Percentiles rank a stretch among this genome's conserved stretches.
phyloP scores from a whole-genome alignment of 352 stramenopile genomes.

The Plasmopara halstedii region DNA sequence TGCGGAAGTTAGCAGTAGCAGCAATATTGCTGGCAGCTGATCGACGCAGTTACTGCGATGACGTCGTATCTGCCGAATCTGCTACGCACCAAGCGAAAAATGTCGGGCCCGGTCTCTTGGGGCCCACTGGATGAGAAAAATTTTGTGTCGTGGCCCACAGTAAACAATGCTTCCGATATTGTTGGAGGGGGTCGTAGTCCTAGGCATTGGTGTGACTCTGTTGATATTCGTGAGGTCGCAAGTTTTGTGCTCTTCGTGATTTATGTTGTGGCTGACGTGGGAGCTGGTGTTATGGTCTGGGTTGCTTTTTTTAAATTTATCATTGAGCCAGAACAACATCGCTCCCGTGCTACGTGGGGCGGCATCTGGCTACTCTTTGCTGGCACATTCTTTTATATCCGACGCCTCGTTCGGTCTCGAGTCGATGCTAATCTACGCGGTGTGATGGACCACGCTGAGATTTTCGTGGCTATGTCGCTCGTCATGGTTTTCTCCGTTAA shows the following conservation, averaged over 20 bases:
- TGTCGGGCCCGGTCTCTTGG: slow-evolving; percentile 40
- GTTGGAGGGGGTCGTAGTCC: slow-evolving; percentile 14
- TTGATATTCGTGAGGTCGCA: slow-evolving; percentile 37
- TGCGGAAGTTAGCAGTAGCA: too few relatives aligned
- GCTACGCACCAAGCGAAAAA: slow-evolving; percentile 49
- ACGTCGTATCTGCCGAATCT: slow-evolving; percentile 30
- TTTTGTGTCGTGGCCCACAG: slow-evolving; percentile 8
- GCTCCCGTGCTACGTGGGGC: slow-evolving; percentile 37
- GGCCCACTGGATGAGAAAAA: slow-evolving; percentile 27
- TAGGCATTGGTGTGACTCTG: slow-evolving; percentile 20
- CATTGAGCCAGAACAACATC: slow-evolving; percentile 37
- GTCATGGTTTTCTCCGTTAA: slow-evolving; percentile 67
- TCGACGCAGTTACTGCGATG: slow-evolving; percentile 14
- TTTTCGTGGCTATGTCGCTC: slow-evolving; percentile 58
- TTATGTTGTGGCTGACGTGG: slow-evolving; percentile 33
- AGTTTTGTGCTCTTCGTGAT: slow-evolving; percentile 40
- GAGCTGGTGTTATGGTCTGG: slow-evolving; percentile 42
- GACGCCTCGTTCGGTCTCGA: slow-evolving; percentile 31
- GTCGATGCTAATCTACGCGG: slow-evolving; percentile 32
- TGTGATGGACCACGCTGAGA: slow-evolving; percentile 52
- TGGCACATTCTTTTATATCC: slow-evolving; percentile 36
- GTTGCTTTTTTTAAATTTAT: slow-evolving; percentile 65
- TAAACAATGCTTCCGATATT: slow-evolving; percentile 2
- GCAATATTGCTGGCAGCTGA: too few relatives aligned
- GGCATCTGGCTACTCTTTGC: slow-evolving; percentile 47